Conservation (phyloP, 2,329 filamentous ascomycete genomes). For the Xylaria sp. region DNA sequence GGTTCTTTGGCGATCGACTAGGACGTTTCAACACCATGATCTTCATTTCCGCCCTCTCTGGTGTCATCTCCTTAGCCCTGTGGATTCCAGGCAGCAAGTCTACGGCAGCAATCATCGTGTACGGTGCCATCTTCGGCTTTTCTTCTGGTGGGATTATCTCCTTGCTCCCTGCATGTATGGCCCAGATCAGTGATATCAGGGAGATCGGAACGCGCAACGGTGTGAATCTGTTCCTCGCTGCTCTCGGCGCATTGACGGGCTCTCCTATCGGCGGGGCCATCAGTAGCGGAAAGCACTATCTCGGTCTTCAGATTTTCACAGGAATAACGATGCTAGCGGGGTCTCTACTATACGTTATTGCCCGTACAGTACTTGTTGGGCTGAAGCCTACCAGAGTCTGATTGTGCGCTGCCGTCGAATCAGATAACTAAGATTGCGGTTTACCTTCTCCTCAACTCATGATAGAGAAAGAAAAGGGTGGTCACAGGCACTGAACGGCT, state of each 20-base stretch:
- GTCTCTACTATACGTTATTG: constrained; percentile 21
- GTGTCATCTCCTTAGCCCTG: constrained; percentile 20
- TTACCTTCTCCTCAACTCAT: not conserved
- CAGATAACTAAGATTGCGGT: too few species aligned
- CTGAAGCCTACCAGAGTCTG: constrained; percentile 14
- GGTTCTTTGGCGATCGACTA: constrained; percentile 56
- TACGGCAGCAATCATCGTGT: constrained; percentile 65
- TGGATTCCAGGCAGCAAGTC: constrained; percentile 24
- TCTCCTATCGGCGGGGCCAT: constrained; percentile 72
- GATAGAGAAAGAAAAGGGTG: too few species aligned
- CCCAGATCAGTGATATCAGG: constrained; percentile 75
- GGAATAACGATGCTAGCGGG: constrained; percentile 59
- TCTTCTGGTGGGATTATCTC: constrained; percentile 72
- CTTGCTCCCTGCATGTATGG: constrained; percentile 71
- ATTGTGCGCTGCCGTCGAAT: not conserved
- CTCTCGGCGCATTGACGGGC: constrained; percentile 73
- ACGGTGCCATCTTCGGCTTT: constrained; percentile 72
- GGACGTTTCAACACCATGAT: constrained; percentile 54
- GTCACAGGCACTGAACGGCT: too few species aligned
- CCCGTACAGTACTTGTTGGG: constrained; percentile 21
- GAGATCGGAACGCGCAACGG: constrained; percentile 77
- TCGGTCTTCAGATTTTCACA: constrained; percentile 72
- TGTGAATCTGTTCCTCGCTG: constrained; percentile 69
- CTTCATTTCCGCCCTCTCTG: constrained; percentile 21
- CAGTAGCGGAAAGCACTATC: constrained; percentile 58